A percentile compares a stretch with the other conserved stretches of the same genome.
Conservation (phyloP, 2,329 filamentous ascomycete species). For the Ascochyta clinopodiicola region DNA sequence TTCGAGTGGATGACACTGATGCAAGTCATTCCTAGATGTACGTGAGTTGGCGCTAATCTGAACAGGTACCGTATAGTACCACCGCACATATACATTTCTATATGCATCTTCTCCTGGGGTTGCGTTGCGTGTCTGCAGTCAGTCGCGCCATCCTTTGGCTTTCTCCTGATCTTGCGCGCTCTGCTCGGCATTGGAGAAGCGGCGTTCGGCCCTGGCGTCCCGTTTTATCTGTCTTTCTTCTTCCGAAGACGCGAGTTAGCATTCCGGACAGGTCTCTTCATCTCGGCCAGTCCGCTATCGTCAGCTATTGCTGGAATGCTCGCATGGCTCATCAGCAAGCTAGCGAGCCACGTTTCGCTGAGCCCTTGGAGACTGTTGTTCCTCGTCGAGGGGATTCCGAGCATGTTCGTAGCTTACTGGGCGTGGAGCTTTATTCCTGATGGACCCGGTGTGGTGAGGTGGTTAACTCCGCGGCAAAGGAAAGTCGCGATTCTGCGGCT, state of each 20-base stretch:
- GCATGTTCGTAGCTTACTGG: conserved; percentile 73
- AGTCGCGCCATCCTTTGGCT: conserved; percentile 53
- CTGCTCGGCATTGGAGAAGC: conserved; percentile 65
- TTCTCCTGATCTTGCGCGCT: conserved; percentile 67
- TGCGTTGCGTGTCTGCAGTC: conserved; percentile 75
- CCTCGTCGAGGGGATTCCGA: conserved; percentile 84
- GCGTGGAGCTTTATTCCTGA: conserved; percentile 81
- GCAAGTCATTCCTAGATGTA: conserved; percentile 37
- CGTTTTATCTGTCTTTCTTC: conserved; percentile 70
- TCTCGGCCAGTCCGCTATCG: conserved; percentile 72
- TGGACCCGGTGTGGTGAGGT: conserved; percentile 61
- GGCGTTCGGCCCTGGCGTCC: conserved; percentile 68
- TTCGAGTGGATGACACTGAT: conserved; percentile 73
- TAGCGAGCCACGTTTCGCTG: conserved; percentile 70
- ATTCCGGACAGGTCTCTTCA: conserved; percentile 83
- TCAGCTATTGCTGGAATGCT: conserved; percentile 76
- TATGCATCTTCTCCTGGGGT: conserved; percentile 80
- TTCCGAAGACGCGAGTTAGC: conserved; percentile 75
- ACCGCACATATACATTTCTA: conserved; percentile 66
- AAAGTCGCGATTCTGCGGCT: conserved; percentile 75
- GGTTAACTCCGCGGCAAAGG: conserved; percentile 54
- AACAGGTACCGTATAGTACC: conserved; percentile 62
- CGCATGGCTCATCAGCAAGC: conserved; percentile 77
- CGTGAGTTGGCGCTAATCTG: not conserved
- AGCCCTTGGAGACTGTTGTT: conserved; percentile 88